Evolutionary conservation across 2,329 filamentous ascomycete genomes (phyloP).

Genomic region (Corynespora cassiicola): DNA sequence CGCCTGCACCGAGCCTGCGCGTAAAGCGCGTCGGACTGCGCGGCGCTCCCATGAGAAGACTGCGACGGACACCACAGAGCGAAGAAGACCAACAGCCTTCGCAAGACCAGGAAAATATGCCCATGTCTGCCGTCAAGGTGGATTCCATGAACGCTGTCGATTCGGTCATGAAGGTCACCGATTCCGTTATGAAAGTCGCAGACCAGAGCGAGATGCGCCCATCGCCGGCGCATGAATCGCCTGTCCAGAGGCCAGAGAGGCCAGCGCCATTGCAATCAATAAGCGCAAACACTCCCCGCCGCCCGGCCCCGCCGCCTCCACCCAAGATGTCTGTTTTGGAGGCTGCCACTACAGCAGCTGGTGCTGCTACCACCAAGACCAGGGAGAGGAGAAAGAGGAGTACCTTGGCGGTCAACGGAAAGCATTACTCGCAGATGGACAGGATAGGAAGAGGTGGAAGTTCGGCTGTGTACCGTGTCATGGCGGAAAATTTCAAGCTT

Average conservation of each 20-base stretch:
- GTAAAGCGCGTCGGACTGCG: slow-evolving; percentile 47
- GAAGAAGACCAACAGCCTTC: slow-evolving; percentile 47
- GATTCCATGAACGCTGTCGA: slow-evolving; percentile 34
- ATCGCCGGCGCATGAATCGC: slow-evolving; percentile 32
- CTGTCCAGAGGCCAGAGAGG: slow-evolving; percentile 47
- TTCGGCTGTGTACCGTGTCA: slow-evolving; percentile 93
- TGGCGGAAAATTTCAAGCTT: slow-evolving; percentile 95
- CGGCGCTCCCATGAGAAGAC: slow-evolving; percentile 47
- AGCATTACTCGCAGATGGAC: slow-evolving; percentile 87
- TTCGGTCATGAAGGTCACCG: slow-evolving; percentile 38
- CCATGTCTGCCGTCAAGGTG: slow-evolving; percentile 36
- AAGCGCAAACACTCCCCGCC: slow-evolving; percentile 75
- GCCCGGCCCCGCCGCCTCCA: slow-evolving; percentile 78
- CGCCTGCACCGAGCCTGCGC: slow-evolving; percentile 47
- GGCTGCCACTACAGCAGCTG: slow-evolving; percentile 82
- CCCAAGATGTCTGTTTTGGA: slow-evolving; percentile 98
- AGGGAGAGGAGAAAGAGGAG: slow-evolving; percentile 77
- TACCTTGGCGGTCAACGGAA: slow-evolving; percentile 87
- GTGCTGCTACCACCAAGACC: slow-evolving; percentile 77
- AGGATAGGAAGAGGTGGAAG: slow-evolving; percentile 92
- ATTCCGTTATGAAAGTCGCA: slow-evolving; percentile 43
- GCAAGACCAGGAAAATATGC: slow-evolving; percentile 85
- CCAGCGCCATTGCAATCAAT: slow-evolving; percentile 59
- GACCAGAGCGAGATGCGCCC: slow-evolving; percentile 29
- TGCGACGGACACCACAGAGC: slow-evolving; percentile 47